phyloP scores from a whole-genome alignment of 2,329 filamentous ascomycete genomes.

The Coniella vitis region DNA sequence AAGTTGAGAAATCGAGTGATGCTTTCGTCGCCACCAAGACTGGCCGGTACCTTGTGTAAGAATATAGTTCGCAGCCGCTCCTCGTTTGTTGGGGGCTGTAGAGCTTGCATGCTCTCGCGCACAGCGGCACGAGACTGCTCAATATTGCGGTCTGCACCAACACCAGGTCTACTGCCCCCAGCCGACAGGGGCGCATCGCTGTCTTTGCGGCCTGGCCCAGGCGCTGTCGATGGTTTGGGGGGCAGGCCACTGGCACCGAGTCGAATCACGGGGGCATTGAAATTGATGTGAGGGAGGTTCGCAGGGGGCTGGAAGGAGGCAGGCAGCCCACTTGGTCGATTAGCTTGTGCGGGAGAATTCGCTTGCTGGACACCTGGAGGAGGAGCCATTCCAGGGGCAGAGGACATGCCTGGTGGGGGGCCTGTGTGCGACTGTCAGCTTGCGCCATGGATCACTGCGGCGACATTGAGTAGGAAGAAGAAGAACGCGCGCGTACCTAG shows the following conservation, averaged over 20 bases:
- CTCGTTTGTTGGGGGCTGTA: constrained; percentile 78
- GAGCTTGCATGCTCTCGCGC: constrained; percentile 61
- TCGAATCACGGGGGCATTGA: constrained; percentile 92
- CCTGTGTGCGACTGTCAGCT: constrained; percentile 36
- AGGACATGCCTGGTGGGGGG: constrained; percentile 72
- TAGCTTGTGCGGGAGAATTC: constrained; percentile 62
- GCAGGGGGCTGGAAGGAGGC: constrained; percentile 80
- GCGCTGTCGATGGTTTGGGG: constrained; percentile 47
- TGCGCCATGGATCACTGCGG: constrained; percentile 7
- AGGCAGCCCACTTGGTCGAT: constrained; percentile 73
- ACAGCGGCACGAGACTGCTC: constrained; percentile 62
- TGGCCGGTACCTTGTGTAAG: constrained; percentile 76
- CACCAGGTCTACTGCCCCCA: constrained; percentile 35
- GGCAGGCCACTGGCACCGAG: constrained; percentile 64
- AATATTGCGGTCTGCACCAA: constrained; percentile 56
- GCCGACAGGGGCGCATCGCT: constrained; percentile 33
- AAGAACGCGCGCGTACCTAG: constrained; percentile 57
- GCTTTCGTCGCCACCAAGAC: constrained; percentile 67
- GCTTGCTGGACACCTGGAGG: constrained; percentile 72
- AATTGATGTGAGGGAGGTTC: constrained; percentile 97
- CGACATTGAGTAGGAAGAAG: constrained; percentile 1
- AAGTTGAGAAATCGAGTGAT: constrained; percentile 71
- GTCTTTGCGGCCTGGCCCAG: constrained; percentile 38
- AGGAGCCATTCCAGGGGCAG: constrained; percentile 72
- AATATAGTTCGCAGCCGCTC: constrained; percentile 91